A percentile compares a stretch with the other conserved stretches of the same genome.
Conservation (phyloP, 352 stramenopile species). For the Pythium dissimile region DNA sequence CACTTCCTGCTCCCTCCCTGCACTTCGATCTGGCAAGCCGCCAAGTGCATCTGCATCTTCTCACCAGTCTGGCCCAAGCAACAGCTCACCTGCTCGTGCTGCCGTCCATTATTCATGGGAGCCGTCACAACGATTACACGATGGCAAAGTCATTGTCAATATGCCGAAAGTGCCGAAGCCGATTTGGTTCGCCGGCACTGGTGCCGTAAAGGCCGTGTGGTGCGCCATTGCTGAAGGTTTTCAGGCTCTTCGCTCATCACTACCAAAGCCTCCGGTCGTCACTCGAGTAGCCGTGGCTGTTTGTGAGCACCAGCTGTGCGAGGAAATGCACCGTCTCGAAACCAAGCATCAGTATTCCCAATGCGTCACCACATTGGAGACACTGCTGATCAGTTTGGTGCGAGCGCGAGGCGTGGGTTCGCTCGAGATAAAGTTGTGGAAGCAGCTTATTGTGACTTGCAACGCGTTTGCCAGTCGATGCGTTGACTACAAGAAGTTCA, state of each 20-base stretch:
- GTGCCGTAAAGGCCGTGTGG: constrained; percentile 81
- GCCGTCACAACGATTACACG: constrained; percentile 45
- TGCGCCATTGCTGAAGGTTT: constrained; percentile 62
- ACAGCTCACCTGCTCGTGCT: constrained; percentile 5
- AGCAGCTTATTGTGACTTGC: constrained; percentile 88
- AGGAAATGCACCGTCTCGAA: constrained; percentile 80
- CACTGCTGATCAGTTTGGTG: constrained; percentile 65
- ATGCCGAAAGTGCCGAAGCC: constrained; percentile 73
- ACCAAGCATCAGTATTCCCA: constrained; percentile 71
- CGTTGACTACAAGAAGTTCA: constrained; percentile 81
- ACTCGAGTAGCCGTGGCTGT: constrained; percentile 15
- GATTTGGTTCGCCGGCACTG: constrained; percentile 85
- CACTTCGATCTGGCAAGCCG: background rate
- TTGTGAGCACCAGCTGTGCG: constrained; percentile 63
- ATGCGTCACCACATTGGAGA: constrained; percentile 79
- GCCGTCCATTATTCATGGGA: constrained; percentile 66
- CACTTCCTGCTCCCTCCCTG: constrained; percentile 24
- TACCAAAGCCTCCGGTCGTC: background rate
- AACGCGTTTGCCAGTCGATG: constrained; percentile 86
- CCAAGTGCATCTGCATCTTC: background rate
- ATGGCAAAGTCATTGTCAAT: constrained; percentile 74
- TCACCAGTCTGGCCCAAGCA: background rate
- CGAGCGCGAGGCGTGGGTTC: constrained; percentile 48
- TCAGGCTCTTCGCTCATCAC: constrained; percentile 19
- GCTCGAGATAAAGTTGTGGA: constrained; percentile 77